phyloP scores from a whole-genome alignment of 2,329 filamentous ascomycete species.

The Microthyrium microscopicum region DNA sequence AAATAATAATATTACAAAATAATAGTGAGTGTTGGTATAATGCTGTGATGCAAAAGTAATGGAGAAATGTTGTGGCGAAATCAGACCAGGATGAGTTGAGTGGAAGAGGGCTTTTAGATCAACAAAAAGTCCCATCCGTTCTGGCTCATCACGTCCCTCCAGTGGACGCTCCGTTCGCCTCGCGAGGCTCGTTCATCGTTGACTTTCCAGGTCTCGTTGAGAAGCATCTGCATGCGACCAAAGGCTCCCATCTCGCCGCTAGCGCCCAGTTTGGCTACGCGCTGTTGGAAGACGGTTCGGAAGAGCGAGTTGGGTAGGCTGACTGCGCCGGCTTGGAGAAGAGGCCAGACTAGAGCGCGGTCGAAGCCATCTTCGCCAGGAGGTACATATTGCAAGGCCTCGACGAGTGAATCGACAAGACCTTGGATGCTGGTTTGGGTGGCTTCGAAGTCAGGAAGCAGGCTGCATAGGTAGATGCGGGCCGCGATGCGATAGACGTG shows the following conservation, averaged over 20 bases:
- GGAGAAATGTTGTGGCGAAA: not conserved
- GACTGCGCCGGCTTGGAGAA: slow-evolving; percentile 70
- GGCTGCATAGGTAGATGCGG: slow-evolving; percentile 88
- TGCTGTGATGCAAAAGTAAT: no score
- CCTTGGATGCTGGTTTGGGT: slow-evolving; percentile 56
- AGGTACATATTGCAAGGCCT: slow-evolving; percentile 67
- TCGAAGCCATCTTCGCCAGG: slow-evolving; percentile 70
- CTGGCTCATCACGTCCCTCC: slow-evolving; percentile 83
- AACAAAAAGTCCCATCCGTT: slow-evolving; percentile 88
- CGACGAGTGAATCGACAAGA: slow-evolving; percentile 62
- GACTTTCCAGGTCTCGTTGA: slow-evolving; percentile 66
- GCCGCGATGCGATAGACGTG: slow-evolving; percentile 81
- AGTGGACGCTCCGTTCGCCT: slow-evolving; percentile 59
- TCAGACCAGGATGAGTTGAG: not conserved
- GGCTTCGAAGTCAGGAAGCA: slow-evolving; percentile 76
- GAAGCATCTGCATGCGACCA: slow-evolving; percentile 60
- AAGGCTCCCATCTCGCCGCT: slow-evolving; percentile 69
- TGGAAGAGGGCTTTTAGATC: slow-evolving; percentile 37
- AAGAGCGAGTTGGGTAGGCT: slow-evolving; percentile 58
- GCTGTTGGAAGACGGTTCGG: slow-evolving; percentile 60
- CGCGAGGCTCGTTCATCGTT: slow-evolving; percentile 45
- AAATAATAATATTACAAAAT: no score
- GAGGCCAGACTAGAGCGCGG: slow-evolving; percentile 81
- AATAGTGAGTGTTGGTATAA: no score
- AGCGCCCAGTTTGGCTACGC: slow-evolving; percentile 58